Conservation (phyloP, 2,329 filamentous ascomycete genomes). For the Cytospora paraplurivora region DNA sequence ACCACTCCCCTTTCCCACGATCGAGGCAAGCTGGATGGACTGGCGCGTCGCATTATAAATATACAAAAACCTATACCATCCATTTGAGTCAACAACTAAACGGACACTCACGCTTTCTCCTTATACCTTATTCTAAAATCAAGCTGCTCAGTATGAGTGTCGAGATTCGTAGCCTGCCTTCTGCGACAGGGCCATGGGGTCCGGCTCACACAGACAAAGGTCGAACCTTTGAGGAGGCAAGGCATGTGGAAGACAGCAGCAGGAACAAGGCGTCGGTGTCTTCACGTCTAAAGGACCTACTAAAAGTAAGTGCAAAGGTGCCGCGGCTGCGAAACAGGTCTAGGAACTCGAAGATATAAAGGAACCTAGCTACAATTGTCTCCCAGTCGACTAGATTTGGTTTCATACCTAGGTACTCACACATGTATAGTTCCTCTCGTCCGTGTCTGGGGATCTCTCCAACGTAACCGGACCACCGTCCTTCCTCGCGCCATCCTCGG, state of each 20-base stretch:
- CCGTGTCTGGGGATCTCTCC: constrained; percentile 52
- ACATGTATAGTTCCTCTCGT: constrained; percentile 37
- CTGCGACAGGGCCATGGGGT: constrained; percentile 23
- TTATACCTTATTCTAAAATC: too few relatives aligned
- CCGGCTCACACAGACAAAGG: constrained; percentile 16
- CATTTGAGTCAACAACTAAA: too few relatives aligned
- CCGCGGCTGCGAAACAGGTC: too few relatives aligned
- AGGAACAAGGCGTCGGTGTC: constrained; percentile 28
- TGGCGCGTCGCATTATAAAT: too few relatives aligned
- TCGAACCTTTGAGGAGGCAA: constrained; percentile 3
- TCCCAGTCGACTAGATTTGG: background rate
- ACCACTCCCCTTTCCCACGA: too few relatives aligned
- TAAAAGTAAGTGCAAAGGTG: constrained; percentile 33
- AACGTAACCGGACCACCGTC: constrained; percentile 55
- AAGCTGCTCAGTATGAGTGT: constrained; percentile 17
- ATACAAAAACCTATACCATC: background rate
- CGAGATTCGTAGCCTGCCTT: constrained; percentile 21
- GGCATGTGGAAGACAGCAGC: constrained; percentile 9
- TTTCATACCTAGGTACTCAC: background rate
- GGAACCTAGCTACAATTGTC: background rate
- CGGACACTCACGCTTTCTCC: too few relatives aligned
- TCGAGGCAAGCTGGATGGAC: too few relatives aligned
- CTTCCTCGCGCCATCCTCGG: constrained; percentile 51
- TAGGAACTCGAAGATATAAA: background rate
- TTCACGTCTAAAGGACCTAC: constrained; percentile 37